Conservation (phyloP, 2,329 filamentous ascomycete genomes). For the Grosmannia penicillata region DNA sequence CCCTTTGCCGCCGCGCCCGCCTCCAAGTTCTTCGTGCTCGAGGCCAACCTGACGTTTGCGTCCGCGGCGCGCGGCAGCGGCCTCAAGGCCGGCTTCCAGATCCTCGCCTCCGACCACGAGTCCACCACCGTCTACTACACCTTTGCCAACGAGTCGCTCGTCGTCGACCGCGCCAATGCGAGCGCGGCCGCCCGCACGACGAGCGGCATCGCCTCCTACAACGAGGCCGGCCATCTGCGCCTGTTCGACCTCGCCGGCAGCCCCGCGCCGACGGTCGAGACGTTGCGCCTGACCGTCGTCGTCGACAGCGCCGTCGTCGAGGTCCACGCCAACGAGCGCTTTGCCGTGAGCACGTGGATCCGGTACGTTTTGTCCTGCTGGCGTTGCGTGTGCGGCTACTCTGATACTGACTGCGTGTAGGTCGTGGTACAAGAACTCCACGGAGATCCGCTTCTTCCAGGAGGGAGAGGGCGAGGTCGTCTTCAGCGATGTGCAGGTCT, state of each 20-base stretch:
- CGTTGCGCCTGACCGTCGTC: not conserved
- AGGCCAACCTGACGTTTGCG: slow-evolving; percentile 1
- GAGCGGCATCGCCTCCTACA: not conserved
- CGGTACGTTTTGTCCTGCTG: not conserved
- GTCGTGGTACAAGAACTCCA: not conserved
- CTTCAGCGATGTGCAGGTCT: not conserved
- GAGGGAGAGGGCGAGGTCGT: not conserved
- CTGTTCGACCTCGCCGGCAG: not conserved
- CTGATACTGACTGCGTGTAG: not conserved
- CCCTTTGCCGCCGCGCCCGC: not conserved
- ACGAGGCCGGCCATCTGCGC: slow-evolving; percentile 1
- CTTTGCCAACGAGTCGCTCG: slow-evolving; percentile 1
- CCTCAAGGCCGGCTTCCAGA: slow-evolving; percentile 2
- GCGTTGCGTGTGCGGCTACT: not conserved
- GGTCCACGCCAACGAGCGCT: slow-evolving; percentile 2
- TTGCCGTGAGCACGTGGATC: slow-evolving; percentile 1
- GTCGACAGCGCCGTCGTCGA: slow-evolving; percentile 3
- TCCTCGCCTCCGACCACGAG: not conserved
- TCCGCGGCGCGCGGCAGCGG: not conserved
- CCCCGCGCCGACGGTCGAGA: not conserved
- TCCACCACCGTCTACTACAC: slow-evolving; percentile 1
- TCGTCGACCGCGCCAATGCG: slow-evolving; percentile 1
- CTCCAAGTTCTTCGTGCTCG: slow-evolving; percentile 4
- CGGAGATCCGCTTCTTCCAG: not conserved
- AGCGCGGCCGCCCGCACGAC: not conserved